A percentile compares a stretch with the other conserved stretches of the same genome.
Conservation (phyloP, 169 alveolate genomes). For the Plasmodium cynomolgi region DNA sequence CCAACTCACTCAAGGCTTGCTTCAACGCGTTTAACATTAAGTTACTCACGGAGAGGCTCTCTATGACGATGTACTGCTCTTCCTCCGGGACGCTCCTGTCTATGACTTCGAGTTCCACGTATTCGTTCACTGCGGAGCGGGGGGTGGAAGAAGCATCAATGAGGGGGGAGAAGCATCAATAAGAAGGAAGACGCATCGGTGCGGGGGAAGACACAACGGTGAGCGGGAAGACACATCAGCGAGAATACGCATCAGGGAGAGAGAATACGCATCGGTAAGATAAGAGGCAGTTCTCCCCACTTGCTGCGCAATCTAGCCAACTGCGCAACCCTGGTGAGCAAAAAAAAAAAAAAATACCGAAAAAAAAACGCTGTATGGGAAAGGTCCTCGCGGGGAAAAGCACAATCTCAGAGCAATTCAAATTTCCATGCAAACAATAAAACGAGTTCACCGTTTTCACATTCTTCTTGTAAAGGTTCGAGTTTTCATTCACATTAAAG, state of each 20-base stretch:
- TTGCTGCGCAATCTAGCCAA: no score
- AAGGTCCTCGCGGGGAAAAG: conserved; percentile 57
- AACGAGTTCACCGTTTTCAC: conserved; percentile 42
- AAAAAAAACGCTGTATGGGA: conserved; percentile 67
- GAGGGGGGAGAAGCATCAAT: neutral
- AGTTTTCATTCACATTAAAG: neutral
- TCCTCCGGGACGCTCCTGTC: conserved; percentile 35
- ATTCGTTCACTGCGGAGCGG: conserved; percentile 39
- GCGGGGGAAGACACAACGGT: no score
- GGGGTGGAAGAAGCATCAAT: neutral
- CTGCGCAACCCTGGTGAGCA: neutral
- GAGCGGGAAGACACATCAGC: neutral
- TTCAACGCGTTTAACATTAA: conserved; percentile 39
- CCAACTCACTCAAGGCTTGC: conserved; percentile 46
- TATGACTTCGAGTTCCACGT: conserved; percentile 42
- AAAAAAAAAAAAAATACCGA: conserved; percentile 21
- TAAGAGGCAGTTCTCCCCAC: neutral
- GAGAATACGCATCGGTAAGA: neutral
- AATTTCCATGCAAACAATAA: conserved; percentile 71
- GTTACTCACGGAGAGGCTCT: conserved; percentile 21
- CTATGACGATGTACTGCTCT: conserved; percentile 30
- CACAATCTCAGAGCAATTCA: conserved; percentile 31
- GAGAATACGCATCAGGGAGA: neutral
- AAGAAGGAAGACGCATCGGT: neutral
- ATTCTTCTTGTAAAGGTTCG: conserved; percentile 28